phyloP scores from a whole-genome alignment of 768 basidiomycete species.

The Hydnomerulius pinastri region DNA sequence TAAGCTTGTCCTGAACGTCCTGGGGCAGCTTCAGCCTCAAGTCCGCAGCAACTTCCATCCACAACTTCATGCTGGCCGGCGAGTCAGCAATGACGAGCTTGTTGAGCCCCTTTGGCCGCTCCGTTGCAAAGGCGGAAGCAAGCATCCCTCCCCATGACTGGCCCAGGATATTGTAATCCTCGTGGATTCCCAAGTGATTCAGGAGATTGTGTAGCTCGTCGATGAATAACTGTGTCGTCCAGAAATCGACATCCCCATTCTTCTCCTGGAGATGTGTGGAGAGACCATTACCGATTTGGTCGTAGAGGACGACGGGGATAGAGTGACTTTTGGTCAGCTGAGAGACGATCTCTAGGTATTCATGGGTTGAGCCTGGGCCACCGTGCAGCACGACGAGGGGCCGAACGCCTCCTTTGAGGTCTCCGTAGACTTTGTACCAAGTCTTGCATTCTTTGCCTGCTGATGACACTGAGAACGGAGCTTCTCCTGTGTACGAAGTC shows the following conservation, averaged over 20 bases:
- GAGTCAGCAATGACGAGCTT: conserved; percentile 48
- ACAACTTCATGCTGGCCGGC: conserved; percentile 47
- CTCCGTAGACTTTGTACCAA: conserved; percentile 53
- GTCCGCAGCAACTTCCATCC: conserved; percentile 34
- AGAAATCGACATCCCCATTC: conserved; percentile 43
- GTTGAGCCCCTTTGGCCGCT: conserved; percentile 46
- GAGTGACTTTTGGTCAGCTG: conserved; percentile 37
- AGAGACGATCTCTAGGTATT: conserved; percentile 41
- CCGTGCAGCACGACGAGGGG: conserved; percentile 57
- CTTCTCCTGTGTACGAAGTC: conserved; percentile 34
- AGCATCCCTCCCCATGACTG: conserved; percentile 51
- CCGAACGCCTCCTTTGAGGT: conserved; percentile 35
- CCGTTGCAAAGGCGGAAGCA: conserved; percentile 33
- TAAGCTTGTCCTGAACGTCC: conserved; percentile 39
- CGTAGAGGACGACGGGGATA: conserved; percentile 56
- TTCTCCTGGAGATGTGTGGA: conserved; percentile 58
- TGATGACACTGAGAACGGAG: conserved; percentile 24
- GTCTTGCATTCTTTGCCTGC: conserved; percentile 41
- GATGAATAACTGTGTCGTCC: conserved; percentile 51
- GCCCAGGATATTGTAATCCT: conserved; percentile 44
- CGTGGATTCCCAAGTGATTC: conserved; percentile 44
- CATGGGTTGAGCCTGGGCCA: conserved; percentile 50
- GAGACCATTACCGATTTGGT: conserved; percentile 55
- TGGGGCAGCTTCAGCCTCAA: conserved; percentile 41
- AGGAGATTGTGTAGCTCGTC: conserved; percentile 52